Conservation (phyloP, 2,329 filamentous ascomycete genomes). For the Fusarium pseudocircinatum region DNA sequence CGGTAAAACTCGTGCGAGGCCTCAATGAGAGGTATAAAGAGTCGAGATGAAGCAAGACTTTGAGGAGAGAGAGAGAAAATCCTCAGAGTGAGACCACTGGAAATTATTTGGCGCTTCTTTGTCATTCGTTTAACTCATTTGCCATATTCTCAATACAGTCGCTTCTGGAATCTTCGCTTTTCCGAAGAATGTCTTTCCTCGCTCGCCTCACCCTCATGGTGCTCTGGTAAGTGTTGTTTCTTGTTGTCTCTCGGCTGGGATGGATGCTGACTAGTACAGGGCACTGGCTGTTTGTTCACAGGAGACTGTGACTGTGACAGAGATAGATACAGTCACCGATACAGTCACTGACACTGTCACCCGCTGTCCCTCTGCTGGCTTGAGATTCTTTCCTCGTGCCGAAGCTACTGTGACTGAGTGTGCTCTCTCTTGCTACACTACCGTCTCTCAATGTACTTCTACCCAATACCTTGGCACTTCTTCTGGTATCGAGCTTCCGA, state of each 20-base stretch:
- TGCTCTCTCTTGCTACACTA: constrained; percentile 40
- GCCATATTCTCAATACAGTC: constrained; percentile 8
- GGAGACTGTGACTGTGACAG: constrained; percentile 32
- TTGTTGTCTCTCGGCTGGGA: not conserved
- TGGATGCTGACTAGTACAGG: constrained; percentile 23
- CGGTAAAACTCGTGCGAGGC: constrained; percentile 29
- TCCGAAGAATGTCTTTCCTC: constrained; percentile 38
- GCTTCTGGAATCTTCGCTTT: constrained; percentile 3
- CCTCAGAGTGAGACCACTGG: constrained; percentile 33
- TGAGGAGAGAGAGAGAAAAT: not conserved
- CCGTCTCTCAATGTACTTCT: constrained; percentile 33
- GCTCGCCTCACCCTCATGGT: constrained; percentile 42
- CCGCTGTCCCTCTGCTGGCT: not conserved
- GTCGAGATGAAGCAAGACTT: constrained; percentile 19
- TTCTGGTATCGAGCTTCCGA: constrained; percentile 4
- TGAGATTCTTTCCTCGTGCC: not conserved
- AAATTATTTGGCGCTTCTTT: constrained; percentile 18
- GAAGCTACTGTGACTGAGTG: constrained; percentile 39
- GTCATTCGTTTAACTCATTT: constrained; percentile 31
- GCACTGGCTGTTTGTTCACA: constrained; percentile 38
- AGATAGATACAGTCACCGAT: too few species aligned
- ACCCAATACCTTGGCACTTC: constrained; percentile 28
- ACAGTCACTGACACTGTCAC: not conserved
- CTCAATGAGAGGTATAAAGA: constrained; percentile 40
- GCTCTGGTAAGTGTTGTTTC: constrained; percentile 40